phyloP scores from a whole-genome alignment of 2,329 filamentous ascomycete genomes.

The Sordariomycetes sp. region DNA sequence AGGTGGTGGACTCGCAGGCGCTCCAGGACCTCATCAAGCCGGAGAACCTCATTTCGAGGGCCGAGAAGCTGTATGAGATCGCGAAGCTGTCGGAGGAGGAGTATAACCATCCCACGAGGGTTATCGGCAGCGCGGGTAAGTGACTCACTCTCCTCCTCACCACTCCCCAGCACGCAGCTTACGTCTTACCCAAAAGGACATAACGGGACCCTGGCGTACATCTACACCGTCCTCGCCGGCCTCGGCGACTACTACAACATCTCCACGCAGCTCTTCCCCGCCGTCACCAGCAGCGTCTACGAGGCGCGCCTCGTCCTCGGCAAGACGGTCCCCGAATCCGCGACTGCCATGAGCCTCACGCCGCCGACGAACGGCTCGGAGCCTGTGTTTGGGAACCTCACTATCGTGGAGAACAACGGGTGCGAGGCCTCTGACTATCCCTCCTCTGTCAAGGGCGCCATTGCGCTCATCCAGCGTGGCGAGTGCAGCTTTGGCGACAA shows the following conservation, averaged over 20 bases:
- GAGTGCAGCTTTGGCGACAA: constrained; percentile 61
- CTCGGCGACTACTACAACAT: constrained; percentile 49
- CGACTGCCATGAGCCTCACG: constrained; percentile 49
- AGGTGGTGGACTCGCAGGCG: constrained; percentile 35
- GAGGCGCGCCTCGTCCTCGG: constrained; percentile 46
- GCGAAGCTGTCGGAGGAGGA: constrained; percentile 45
- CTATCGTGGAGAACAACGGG: constrained; percentile 48
- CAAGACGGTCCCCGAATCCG: constrained; percentile 33
- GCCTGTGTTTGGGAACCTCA: constrained; percentile 43
- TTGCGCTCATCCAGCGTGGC: constrained; percentile 60
- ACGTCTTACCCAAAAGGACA: constrained; percentile 31
- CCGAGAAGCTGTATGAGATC: constrained; percentile 48
- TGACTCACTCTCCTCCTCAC: constrained; percentile 5
- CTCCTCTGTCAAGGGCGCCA: constrained; percentile 39
- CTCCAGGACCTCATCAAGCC: constrained; percentile 43
- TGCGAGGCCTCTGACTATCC: constrained; percentile 54
- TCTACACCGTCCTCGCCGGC: constrained; percentile 37
- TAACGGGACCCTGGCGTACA: constrained; percentile 48
- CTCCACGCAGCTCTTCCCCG: constrained; percentile 50
- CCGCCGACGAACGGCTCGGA: constrained; percentile 49
- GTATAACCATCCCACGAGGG: constrained; percentile 55
- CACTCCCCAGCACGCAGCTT: background rate
- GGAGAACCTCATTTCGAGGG: constrained; percentile 42
- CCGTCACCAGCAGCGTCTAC: constrained; percentile 45
- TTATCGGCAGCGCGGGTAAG: constrained; percentile 53